Evolutionary conservation across 768 basidiomycete species (phyloP).

Genomic region (Mrakia hoshinonis): DNA sequence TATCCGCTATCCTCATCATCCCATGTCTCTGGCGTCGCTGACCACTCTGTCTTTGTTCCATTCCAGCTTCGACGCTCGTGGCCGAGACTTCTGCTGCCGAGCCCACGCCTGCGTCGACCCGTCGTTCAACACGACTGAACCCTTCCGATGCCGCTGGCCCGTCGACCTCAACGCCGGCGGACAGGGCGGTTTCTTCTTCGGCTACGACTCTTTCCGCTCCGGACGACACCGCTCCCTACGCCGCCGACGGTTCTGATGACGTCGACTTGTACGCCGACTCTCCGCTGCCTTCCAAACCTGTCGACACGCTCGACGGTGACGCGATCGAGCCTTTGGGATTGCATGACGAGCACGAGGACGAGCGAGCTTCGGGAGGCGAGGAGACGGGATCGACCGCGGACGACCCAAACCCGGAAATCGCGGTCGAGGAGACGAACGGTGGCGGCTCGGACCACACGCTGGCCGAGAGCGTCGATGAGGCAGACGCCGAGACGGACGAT

Average conservation of each 20-base stretch:
- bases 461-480: conserved; percentile 15
- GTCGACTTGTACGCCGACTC: conserved; percentile 23
- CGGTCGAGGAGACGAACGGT: neutral
- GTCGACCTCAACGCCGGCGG: neutral
- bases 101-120: neutral
- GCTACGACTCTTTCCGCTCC: neutral
- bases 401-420: neutral
- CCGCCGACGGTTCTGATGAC: neutral
- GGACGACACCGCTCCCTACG: neutral
- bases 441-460: conserved; percentile 15
- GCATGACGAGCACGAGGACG: neutral
- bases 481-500: neutral
- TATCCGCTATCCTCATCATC: neutral
- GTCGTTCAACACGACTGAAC: conserved; percentile 1
- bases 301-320: neutral
- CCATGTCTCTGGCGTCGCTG: neutral
- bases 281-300: neutral
- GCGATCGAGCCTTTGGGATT: conserved; percentile 1
- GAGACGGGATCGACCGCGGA: too few species aligned
- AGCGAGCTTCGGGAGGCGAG: neutral
- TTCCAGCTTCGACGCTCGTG: neutral
- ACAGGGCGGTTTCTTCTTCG: neutral
- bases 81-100: neutral
- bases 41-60: neutral
- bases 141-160: neutral